A percentile compares a stretch with the other conserved stretches of the same genome.
Conservation (phyloP, 306 rosid species). For the Glycine soja region DNA sequence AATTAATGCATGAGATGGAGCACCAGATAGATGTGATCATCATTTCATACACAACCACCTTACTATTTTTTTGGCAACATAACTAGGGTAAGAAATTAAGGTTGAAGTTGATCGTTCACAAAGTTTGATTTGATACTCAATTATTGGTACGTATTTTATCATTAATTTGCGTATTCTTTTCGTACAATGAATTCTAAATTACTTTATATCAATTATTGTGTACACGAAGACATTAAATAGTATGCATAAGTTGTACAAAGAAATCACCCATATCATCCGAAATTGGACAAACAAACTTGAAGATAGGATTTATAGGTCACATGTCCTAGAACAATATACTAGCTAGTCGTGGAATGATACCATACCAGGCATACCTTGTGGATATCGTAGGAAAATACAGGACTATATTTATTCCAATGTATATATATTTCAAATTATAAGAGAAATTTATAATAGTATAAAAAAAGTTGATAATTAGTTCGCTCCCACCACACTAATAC, state of each 20-base stretch:
- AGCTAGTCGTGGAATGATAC: too few species aligned
- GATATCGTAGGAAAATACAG: too few species aligned
- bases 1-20: slow-evolving; percentile 33
- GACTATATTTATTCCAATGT: too few species aligned
- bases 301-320: too few species aligned
- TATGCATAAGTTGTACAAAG: neutral
- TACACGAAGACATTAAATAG: neutral
- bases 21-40: neutral
- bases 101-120: slow-evolving; percentile 18
- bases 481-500: too few species aligned
- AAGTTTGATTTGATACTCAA: slow-evolving; percentile 18
- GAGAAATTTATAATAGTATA: too few species aligned
- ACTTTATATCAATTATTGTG: neutral
- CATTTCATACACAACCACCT: slow-evolving; percentile 12
- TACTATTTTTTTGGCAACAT: slow-evolving; percentile 29
- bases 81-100: neutral
- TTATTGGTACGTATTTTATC: neutral
- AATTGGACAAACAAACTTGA: too few species aligned
- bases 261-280: neutral
- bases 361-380: too few species aligned
- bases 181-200: neutral
- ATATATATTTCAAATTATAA: too few species aligned
- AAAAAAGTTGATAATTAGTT: too few species aligned
- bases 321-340: too few species aligned
- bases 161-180: neutral